phyloP scores from a whole-genome alignment of 768 basidiomycete species.

The Mycena rebaudengoi region DNA sequence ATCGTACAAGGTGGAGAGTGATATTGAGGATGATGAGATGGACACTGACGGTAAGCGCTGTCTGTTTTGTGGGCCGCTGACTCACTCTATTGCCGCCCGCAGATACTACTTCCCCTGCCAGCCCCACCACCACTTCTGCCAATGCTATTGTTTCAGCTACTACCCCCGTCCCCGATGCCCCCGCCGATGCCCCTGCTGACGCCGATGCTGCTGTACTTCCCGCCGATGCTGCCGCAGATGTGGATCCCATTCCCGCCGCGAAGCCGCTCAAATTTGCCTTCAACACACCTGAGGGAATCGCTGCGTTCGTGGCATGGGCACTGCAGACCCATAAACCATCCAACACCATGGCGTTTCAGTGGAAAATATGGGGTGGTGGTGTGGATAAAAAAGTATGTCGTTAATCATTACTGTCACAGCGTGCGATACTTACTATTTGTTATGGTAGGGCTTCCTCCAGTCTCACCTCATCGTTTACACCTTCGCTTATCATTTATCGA shows the following conservation, averaged over 20 bases:
- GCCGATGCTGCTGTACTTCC: neutral
- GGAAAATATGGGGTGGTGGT: neutral
- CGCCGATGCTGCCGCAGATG: neutral
- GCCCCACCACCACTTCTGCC: no score
- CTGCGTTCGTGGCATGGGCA: neutral
- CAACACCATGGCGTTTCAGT: neutral
- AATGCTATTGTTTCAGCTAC: no score
- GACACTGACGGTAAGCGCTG: neutral
- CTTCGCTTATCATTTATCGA: neutral
- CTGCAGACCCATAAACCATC: neutral
- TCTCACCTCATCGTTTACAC: neutral
- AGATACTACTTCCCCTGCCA: no score
- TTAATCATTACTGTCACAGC: neutral
- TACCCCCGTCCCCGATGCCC: neutral
- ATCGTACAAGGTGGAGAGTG: no score
- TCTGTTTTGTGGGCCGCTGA: no score
- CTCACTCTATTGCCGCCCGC: no score
- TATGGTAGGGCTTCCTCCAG: neutral
- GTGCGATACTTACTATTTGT: neutral
- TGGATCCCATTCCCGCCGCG: no score
- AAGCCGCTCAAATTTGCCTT: neutral
- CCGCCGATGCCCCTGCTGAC: neutral
- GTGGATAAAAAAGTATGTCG: neutral
- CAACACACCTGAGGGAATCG: neutral
- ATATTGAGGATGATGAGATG: neutral